Conservation (phyloP, 2,329 filamentous ascomycete species). For the Aspergillus novofumigatus region DNA sequence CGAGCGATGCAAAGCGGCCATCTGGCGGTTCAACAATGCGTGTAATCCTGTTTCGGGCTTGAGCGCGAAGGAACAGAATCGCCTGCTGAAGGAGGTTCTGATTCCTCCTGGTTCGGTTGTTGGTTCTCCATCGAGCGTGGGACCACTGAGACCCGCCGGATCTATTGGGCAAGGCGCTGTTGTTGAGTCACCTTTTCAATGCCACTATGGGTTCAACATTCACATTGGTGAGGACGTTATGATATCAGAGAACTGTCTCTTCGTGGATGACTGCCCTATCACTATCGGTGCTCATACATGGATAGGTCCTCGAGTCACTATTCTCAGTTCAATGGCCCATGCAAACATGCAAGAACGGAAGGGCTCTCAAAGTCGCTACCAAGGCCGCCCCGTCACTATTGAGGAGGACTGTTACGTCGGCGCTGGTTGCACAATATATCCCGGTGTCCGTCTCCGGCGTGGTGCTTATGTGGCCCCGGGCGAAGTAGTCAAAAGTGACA, state of each 20-base stretch:
- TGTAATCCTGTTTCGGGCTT: slow-evolving; percentile 70
- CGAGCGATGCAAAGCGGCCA: slow-evolving; percentile 74
- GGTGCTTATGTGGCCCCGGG: slow-evolving; percentile 44
- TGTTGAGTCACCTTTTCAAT: slow-evolving; percentile 84
- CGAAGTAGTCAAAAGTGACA: slow-evolving; percentile 41
- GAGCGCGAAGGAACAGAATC: slow-evolving; percentile 47
- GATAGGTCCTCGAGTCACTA: slow-evolving; percentile 80
- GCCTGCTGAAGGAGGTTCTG: slow-evolving; percentile 36
- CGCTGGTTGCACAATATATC: slow-evolving; percentile 56
- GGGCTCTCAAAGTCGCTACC: slow-evolving; percentile 67
- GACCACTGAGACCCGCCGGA: slow-evolving; percentile 51
- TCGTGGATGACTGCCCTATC: slow-evolving; percentile 82
- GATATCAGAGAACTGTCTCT: slow-evolving; percentile 76
- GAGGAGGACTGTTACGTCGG: slow-evolving; percentile 68
- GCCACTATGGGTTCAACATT: slow-evolving; percentile 96
- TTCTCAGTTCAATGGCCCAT: slow-evolving; percentile 71
- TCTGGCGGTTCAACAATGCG: slow-evolving; percentile 83
- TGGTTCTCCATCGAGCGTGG: slow-evolving; percentile 52
- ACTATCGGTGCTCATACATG: slow-evolving; percentile 66
- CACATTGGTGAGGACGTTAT: slow-evolving; percentile 78
- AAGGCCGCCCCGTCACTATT: slow-evolving; percentile 69
- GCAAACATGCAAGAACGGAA: slow-evolving; percentile 69
- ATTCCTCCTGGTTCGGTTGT: slow-evolving; percentile 27
- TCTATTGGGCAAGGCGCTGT: slow-evolving; percentile 68
- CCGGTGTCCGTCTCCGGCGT: slow-evolving; percentile 40